Evolutionary conservation across 768 basidiomycete species (phyloP), one percentile per base, ranked within the genome.

Genomic region (Coprinopsis cinerea): DNA sequence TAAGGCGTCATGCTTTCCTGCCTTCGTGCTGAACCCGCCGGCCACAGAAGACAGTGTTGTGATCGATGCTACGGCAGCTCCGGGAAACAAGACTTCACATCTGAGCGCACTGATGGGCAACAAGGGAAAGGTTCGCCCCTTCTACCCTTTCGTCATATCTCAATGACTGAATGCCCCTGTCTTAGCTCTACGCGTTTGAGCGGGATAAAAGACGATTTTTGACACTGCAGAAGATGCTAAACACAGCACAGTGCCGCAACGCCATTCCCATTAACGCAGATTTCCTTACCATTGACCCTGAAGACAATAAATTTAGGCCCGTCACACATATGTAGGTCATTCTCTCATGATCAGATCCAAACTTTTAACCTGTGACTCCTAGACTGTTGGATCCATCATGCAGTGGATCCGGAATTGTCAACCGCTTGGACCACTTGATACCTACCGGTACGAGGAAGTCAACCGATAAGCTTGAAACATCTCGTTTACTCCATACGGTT

Each of bases 51-150:
- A 73, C 35, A 66, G 69, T 47, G 71, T 77, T 41, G 88, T 92
- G 25, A 87, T 97, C 34, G 95, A 98, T 65, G 93, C 92, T 11
- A 98, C 93, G 10, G 88, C 93, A 34, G 96, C 96, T 1, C 96
- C 96, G 0, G 96, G 96, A 0, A 99, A 99, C 69, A 99, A 99
- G 69, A 98, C 96, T 1, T 88, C 92, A 6, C 92, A 95, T 65
- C 67, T 98, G 20, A 88, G 89, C 56, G 91, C 93, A 20, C 69
- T 97, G 37, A 91, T 97, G 88, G 62, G 71, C 15, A 85, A 85
- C 56, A 77, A 78, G 62, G 91, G 92, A 59, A 88, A 83, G 67
- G 94, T 92, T 47, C 53, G 72, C 24, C 39, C 27, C 14, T 36
- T 18, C 32, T 28, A 20, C 34, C 27, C 44, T 28, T 25, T 14